Evolutionary conservation across 1,284 basidiomycete genomes (phyloP).

Genomic region (Tausonia pullulans): DNA sequence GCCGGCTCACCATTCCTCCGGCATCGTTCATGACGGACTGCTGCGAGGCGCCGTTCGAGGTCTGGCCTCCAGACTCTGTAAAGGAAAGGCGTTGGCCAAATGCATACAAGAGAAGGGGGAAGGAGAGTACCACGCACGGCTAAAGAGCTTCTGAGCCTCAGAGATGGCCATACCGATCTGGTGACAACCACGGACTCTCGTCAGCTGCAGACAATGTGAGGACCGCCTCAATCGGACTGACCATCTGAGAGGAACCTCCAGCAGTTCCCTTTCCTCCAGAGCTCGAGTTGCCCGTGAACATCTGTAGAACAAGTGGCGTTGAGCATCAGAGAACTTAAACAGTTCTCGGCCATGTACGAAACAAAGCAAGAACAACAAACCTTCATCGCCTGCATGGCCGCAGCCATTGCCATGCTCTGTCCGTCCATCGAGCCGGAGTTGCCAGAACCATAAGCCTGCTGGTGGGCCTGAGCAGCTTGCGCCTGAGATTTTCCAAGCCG

Average conservation of each 20-base stretch:
- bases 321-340: too few relatives aligned
- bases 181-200: not conserved
- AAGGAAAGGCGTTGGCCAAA: not conserved
- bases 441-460: slow-evolving; percentile 6
- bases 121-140: too few relatives aligned
- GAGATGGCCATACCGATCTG: slow-evolving; percentile 15
- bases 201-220: not conserved
- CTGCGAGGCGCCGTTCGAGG: slow-evolving; percentile 11
- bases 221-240: not conserved
- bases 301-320: not conserved
- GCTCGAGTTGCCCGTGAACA: slow-evolving; percentile 1
- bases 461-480: slow-evolving; percentile 2
- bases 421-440: not conserved
- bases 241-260: slow-evolving; percentile 9
- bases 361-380: too few relatives aligned
- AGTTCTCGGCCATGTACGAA: too few relatives aligned
- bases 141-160: slow-evolving; percentile 13
- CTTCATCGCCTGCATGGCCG: slow-evolving; percentile 12
- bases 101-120: too few relatives aligned
- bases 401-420: slow-evolving; percentile 1
- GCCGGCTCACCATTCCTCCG: not conserved
- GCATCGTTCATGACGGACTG: slow-evolving; percentile 12
- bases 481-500: too few relatives aligned
- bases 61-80: slow-evolving; percentile 1
- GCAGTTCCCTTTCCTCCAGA: not conserved